A percentile compares a stretch with the other conserved stretches of the same genome.
These are phyloP conservation scores for Leccinum insolens DNA, from an alignment of 1,284 basidiomycete species.

Conservation along the genomic window DNA sequence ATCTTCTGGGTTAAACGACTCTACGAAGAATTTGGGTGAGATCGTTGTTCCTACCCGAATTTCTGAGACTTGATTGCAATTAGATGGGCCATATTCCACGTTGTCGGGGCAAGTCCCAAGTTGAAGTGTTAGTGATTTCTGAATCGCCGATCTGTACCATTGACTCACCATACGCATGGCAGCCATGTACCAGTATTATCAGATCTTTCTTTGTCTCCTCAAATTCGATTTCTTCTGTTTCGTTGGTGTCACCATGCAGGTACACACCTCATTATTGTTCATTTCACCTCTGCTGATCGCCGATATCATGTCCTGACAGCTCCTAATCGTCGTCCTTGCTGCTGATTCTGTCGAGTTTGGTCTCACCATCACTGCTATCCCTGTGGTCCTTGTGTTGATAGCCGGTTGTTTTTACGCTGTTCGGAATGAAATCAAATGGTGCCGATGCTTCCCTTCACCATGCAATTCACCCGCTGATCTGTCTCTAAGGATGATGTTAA, in stretches of 20 bases:
- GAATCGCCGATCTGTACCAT: background rate
- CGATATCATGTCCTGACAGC: slow-evolving; percentile 39
- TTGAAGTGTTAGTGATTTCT: slow-evolving; percentile 65
- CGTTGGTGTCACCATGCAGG: slow-evolving; percentile 85
- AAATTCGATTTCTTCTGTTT: slow-evolving; percentile 91
- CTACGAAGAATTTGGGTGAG: slow-evolving; percentile 66
- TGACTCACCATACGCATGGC: slow-evolving; percentile 16
- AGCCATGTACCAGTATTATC: slow-evolving; percentile 87
- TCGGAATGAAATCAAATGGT: slow-evolving; percentile 80
- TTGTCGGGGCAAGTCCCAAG: slow-evolving; percentile 79
- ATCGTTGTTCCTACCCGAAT: background rate
- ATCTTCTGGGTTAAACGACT: slow-evolving; percentile 57
- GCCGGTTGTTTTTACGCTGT: slow-evolving; percentile 69
- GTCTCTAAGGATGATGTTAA: slow-evolving; percentile 58
- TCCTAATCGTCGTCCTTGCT: slow-evolving; percentile 74
- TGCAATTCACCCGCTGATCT: slow-evolving; percentile 5
- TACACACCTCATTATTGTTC: slow-evolving; percentile 27
- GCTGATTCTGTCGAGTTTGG: slow-evolving; percentile 73
- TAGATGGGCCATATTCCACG: slow-evolving; percentile 86
- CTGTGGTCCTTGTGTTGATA: slow-evolving; percentile 74
- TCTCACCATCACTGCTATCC: slow-evolving; percentile 79
- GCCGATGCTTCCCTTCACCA: slow-evolving; percentile 18
- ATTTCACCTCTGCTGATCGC: background rate
- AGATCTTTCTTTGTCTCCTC: slow-evolving; percentile 81
- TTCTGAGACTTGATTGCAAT: slow-evolving; percentile 13